Base-by-base conservation (phyloP, 352 stramenopile species). In the Globisporangium irregulare region DNA sequence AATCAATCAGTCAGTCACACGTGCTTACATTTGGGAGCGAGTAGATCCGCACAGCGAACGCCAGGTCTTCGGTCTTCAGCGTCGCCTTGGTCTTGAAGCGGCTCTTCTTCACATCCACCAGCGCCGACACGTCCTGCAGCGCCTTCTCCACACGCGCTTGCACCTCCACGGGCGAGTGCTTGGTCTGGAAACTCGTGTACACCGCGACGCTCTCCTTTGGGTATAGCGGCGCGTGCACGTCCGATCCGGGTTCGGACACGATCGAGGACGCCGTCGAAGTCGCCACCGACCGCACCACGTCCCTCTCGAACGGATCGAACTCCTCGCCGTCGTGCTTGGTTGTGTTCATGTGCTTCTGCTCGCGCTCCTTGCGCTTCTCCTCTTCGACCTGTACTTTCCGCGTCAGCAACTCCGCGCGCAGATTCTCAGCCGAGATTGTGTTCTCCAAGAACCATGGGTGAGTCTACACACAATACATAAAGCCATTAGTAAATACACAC, bases 161-260 rank as follows among this genome's bases (percentile, higher is more conserved):
- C 46, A 91, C 74, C 56, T 89, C 78, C 20, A 66, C 69, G 4
- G 82, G 78, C 32, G 76, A 50, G 0, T 70, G 72, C 62, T 73
- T 80, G 29, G 85, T 87, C 72, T 91, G 80, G 72, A 93, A 93
- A 70, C 75, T 89, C 61, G 85, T 93, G 73, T 91, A 91, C 54
- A 93, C 70, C 10, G 83, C 81, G 53, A 93, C 82, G 64, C 76
- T 86, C 36, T 72, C 60, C 48, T 80, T 71, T 25, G 80, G 85
- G 32, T 91, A 91, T 29, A 87, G 71, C 41, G 84, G 84, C 22
- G 81, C 74, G 56, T 70, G 73, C 29, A 66, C 41, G 20, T 86
- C 80, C 60, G 71, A 72, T 32, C 66, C 67, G 2, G 63, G 62
- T 27, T 82, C 77, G 8, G 74, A 81, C n/a, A 80, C 46, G 61